Evolutionary conservation across 345 rosid species (phyloP).

Genomic region (Leavenworthia alabamica): DNA sequence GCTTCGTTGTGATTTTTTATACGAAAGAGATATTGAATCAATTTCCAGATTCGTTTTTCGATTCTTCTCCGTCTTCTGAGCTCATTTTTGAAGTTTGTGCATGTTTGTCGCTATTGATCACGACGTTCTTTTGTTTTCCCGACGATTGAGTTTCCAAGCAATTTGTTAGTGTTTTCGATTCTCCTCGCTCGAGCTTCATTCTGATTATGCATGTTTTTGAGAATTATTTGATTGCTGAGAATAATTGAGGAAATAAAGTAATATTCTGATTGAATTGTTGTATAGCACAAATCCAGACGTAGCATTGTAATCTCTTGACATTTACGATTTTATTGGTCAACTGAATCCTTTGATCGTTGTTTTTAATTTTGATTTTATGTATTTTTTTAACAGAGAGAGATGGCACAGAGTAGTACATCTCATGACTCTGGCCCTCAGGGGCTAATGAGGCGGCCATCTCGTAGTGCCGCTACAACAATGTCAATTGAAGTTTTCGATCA

Average conservation of each 20-base stretch:
- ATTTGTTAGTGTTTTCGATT: background rate
- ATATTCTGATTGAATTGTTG: background rate
- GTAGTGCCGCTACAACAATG: constrained; percentile 86
- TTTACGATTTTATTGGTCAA: background rate
- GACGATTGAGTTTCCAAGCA: background rate
- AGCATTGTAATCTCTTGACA: background rate
- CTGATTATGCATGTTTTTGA: background rate
- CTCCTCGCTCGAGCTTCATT: no score
- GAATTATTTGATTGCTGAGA: background rate
- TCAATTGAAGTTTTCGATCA: constrained; percentile 91
- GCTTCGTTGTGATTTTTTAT: background rate
- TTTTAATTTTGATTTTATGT: background rate
- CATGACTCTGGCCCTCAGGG: constrained; percentile 46
- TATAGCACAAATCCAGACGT: background rate
- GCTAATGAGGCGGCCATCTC: constrained; percentile 72
- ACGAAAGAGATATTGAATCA: background rate
- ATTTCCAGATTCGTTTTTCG: no score
- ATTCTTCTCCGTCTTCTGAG: background rate
- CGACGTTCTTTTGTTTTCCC: background rate
- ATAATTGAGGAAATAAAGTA: background rate
- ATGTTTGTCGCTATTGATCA: background rate
- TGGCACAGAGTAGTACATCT: constrained; percentile 29
- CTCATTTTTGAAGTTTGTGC: background rate
- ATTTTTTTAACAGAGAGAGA: constrained; percentile 20
- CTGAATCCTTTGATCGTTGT: background rate